Evolutionary conservation across 768 basidiomycete species (phyloP).

Genomic region (Sporobolomyces roseus): DNA sequence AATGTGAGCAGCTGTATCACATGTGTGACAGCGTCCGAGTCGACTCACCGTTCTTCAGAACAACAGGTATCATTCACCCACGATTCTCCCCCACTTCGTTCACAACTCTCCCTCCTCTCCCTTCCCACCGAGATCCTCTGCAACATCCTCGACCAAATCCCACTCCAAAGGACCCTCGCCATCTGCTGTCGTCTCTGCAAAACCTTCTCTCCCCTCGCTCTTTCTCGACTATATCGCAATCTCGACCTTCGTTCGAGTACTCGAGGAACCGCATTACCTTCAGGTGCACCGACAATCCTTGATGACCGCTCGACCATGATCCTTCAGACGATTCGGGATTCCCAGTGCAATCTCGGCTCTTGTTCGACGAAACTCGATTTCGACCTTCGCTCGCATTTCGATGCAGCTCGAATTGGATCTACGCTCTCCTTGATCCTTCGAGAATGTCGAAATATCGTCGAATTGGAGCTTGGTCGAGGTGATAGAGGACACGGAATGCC

Average conservation of each 20-base stretch:
- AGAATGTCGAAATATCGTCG: not conserved
- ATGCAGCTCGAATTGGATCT: not conserved
- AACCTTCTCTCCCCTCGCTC: slow-evolving; percentile 10
- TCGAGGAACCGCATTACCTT: not conserved
- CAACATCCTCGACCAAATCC: slow-evolving; percentile 13
- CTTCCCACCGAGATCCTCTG: slow-evolving; percentile 25
- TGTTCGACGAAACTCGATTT: slow-evolving; percentile 11
- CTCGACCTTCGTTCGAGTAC: slow-evolving; percentile 23
- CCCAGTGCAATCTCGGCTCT: not conserved
- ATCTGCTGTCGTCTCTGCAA: not conserved
- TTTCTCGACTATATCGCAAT: not conserved
- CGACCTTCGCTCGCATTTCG: slow-evolving; percentile 15
- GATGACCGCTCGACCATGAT: not conserved
- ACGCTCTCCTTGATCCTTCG: not conserved
- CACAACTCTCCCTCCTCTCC: not conserved
- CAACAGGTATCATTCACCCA: too few species aligned
- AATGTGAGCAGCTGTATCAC: too few species aligned
- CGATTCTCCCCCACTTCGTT: not conserved
- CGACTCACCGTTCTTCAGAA: too few species aligned
- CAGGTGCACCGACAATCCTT: not conserved
- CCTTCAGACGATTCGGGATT: not conserved
- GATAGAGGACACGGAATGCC: slow-evolving; percentile 21
- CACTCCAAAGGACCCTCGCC: slow-evolving; percentile 12
- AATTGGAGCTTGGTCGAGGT: slow-evolving; percentile 16
- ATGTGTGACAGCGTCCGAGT: too few species aligned